These are phyloP conservation scores for Dillenia turbinata DNA, from an alignment of 164 flowering plant species.

Conservation along the genomic window DNA sequence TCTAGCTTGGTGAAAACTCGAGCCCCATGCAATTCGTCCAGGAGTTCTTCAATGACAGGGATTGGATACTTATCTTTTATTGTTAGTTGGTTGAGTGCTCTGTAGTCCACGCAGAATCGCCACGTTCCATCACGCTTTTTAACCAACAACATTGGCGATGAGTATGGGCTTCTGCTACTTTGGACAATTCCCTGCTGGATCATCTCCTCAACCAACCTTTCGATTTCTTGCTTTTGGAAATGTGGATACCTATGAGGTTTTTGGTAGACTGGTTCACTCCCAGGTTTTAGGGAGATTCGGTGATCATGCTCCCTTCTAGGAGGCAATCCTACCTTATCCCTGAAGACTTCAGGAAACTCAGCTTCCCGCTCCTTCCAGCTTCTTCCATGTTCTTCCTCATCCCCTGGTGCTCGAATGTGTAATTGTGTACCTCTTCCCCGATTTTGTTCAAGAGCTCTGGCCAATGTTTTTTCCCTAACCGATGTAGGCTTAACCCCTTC, in stretches of 20 bases:
- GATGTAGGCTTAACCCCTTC: neutral
- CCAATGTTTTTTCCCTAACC: neutral
- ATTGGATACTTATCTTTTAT: constrained; percentile 13
- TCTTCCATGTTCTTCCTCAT: neutral
- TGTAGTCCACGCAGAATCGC: constrained; percentile 5
- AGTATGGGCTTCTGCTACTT: neutral
- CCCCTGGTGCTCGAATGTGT: neutral
- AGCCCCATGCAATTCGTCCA: constrained; percentile 12
- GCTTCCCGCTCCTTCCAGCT: neutral
- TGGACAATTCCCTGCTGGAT: neutral
- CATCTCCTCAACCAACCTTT: neutral
- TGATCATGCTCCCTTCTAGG: neutral
- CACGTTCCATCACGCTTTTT: neutral
- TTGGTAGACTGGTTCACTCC: neutral
- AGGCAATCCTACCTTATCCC: neutral
- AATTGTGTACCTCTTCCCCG: neutral
- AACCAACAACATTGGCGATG: constrained; percentile 2
- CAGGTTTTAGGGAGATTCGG: neutral
- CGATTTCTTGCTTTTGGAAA: constrained; percentile 5
- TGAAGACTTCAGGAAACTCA: neutral
- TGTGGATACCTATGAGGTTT: neutral
- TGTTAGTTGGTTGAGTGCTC: constrained; percentile 6
- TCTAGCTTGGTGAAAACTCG: constrained; percentile 4
- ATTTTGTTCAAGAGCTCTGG: neutral
- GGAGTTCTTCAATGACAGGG: constrained; percentile 9